Conservation (phyloP, 2,329 filamentous ascomycete genomes). For the Pseudodiploospora longispora region DNA sequence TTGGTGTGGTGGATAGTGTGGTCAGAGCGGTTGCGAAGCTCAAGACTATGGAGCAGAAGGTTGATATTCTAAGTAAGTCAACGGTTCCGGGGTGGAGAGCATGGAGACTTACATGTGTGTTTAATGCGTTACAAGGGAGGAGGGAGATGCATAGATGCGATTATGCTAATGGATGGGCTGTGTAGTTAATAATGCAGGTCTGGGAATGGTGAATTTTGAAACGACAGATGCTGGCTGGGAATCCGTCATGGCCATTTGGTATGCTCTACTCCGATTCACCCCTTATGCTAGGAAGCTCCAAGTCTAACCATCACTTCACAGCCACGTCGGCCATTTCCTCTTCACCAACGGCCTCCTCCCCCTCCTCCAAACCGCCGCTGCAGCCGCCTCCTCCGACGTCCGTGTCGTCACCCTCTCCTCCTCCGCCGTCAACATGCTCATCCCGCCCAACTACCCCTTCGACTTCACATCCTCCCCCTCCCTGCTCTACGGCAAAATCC, state of each 20-base stretch:
- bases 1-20: slow-evolving; percentile 14
- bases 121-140: background rate
- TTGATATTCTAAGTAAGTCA: slow-evolving; percentile 19
- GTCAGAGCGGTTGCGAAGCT: slow-evolving; percentile 12
- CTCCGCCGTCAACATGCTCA: slow-evolving; percentile 8
- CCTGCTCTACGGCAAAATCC: slow-evolving; percentile 6
- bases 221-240: slow-evolving; percentile 14
- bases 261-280: background rate
- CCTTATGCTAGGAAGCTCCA: background rate
- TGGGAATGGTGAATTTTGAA: slow-evolving; percentile 2
- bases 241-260: slow-evolving; percentile 16
- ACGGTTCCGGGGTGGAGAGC: background rate
- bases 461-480: slow-evolving; percentile 10
- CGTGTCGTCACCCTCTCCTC: slow-evolving; percentile 17
- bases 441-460: slow-evolving; percentile 13
- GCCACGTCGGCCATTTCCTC: slow-evolving; percentile 19
- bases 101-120: background rate
- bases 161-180: no score
- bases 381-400: slow-evolving; percentile 13
- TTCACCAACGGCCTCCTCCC: slow-evolving; percentile 19
- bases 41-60: slow-evolving; percentile 12
- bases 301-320: slow-evolving; percentile 6
- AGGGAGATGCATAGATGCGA: no score
- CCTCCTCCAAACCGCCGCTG: slow-evolving; percentile 15
- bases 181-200: slow-evolving; percentile 20